Conservation (phyloP, 2,329 filamentous ascomycete species). For the Diaporthe nobilis region DNA sequence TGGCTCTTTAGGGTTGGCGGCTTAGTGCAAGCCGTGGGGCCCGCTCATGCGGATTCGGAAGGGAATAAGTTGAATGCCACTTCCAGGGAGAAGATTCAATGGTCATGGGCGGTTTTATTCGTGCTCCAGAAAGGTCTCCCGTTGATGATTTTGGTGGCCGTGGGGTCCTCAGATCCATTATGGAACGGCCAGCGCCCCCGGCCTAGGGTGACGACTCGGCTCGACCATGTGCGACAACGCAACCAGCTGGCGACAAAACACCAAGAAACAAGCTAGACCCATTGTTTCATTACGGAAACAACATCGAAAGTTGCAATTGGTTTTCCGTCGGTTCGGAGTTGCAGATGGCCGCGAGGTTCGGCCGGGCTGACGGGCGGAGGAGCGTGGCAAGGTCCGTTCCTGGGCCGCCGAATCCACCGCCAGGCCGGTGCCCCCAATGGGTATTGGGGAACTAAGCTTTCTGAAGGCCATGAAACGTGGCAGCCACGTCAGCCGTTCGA, state of each 20-base stretch:
- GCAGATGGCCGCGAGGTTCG: neutral
- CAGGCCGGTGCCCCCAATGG: too few species aligned
- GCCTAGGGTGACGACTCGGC: too few species aligned
- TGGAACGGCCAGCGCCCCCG: too few species aligned
- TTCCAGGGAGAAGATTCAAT: neutral
- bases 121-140: neutral
- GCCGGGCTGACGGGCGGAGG: neutral
- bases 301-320: too few species aligned
- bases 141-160: too few species aligned
- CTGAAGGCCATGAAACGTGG: neutral
- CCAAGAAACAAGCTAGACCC: neutral
- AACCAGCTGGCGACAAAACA: too few species aligned
- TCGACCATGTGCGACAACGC: neutral
- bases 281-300: neutral
- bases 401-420: neutral
- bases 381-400: neutral
- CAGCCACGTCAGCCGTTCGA: neutral
- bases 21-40: neutral
- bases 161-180: too few species aligned
- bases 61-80: neutral
- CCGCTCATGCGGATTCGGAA: neutral
- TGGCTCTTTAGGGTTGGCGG: neutral
- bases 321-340: neutral
- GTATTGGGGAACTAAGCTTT: neutral
- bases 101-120: neutral